Evolutionary conservation across 257 asterid species (phyloP).

Genomic region (Catharanthus roseus): DNA sequence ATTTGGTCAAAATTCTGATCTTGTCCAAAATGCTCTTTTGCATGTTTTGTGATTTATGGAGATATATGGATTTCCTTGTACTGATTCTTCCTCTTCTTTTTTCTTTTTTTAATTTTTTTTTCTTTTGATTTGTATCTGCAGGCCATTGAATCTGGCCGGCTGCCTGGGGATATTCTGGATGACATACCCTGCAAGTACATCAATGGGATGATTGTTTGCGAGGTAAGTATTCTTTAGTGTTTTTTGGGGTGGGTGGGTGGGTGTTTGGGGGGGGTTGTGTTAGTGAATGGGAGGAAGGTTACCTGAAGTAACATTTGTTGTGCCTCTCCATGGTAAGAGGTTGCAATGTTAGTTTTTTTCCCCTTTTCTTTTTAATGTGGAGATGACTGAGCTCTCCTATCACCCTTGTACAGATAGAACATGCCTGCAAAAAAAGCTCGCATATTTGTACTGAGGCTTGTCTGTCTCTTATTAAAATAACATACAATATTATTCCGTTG

Average conservation of each 20-base stretch:
- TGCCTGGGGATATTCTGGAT: slow-evolving; percentile 89
- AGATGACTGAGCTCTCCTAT: neutral
- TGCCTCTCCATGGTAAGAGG: no score
- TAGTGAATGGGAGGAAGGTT: no score
- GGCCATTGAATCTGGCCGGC: slow-evolving; percentile 92
- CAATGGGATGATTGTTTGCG: slow-evolving; percentile 76
- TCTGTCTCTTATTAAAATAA: neutral
- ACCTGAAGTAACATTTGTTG: no score
- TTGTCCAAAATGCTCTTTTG: neutral
- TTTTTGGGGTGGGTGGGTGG: no score
- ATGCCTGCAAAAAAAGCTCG: no score
- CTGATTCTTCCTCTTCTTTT: slow-evolving; percentile 12
- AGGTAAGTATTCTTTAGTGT: slow-evolving; percentile 35
- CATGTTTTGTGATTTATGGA: no score
- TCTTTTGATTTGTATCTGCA: slow-evolving; percentile 24
- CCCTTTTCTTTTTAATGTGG: neutral
- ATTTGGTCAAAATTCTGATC: neutral
- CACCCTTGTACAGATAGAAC: no score
- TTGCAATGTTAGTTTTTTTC: no score
- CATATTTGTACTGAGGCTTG: neutral
- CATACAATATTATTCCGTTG: neutral
- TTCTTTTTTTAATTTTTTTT: no score
- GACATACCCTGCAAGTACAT: slow-evolving; percentile 83
- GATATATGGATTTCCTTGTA: neutral
- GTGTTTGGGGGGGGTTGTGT: no score